A percentile compares a stretch with the other conserved stretches of the same genome.
These are phyloP conservation scores for Stemphylium vesicarium DNA, from an alignment of 2,329 filamentous ascomycete genomes.

Conservation along the genomic window DNA sequence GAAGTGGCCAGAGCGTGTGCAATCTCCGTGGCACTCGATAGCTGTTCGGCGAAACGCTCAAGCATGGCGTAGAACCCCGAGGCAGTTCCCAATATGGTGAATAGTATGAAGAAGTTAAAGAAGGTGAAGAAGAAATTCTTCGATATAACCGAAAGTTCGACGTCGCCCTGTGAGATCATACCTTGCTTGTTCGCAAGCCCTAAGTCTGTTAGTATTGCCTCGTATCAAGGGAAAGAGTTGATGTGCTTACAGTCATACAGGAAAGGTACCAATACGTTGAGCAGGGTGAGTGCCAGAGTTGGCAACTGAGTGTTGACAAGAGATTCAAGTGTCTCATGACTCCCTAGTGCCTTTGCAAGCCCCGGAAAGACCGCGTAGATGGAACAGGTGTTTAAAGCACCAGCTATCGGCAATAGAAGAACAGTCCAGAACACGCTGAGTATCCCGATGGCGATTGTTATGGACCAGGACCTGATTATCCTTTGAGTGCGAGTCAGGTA, in stretches of 20 bases:
- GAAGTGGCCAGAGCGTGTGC: conserved; percentile 77
- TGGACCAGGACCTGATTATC: conserved; percentile 78
- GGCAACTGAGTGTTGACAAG: conserved; percentile 88
- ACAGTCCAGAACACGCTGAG: conserved; percentile 89
- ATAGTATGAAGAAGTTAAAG: conserved; percentile 97
- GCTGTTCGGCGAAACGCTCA: conserved; percentile 69
- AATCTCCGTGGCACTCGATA: conserved; percentile 80
- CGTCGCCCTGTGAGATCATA: conserved; percentile 92
- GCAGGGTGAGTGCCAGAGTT: conserved; percentile 80
- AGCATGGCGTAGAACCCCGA: conserved; percentile 73
- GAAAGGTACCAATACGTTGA: conserved; percentile 90
- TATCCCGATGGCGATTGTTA: conserved; percentile 82
- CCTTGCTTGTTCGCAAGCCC: conserved; percentile 86
- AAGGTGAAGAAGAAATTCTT: conserved; percentile 99
- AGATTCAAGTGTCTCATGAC: conserved; percentile 73
- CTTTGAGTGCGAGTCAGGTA: conserved; percentile 78
- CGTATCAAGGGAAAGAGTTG: background rate
- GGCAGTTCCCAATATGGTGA: conserved; percentile 84
- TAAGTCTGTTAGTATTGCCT: conserved; percentile 31
- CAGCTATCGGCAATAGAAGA: conserved; percentile 79
- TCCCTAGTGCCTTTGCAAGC: conserved; percentile 70
- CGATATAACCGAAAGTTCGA: conserved; percentile 92
- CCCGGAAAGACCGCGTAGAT: conserved; percentile 75
- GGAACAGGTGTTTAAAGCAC: conserved; percentile 79
- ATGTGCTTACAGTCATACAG: conserved; percentile 78